A percentile compares a stretch with the other conserved stretches of the same genome.
phyloP scores from a whole-genome alignment of 495 filamentous ascomycete genomes.

The Penicilliopsis zonata region DNA sequence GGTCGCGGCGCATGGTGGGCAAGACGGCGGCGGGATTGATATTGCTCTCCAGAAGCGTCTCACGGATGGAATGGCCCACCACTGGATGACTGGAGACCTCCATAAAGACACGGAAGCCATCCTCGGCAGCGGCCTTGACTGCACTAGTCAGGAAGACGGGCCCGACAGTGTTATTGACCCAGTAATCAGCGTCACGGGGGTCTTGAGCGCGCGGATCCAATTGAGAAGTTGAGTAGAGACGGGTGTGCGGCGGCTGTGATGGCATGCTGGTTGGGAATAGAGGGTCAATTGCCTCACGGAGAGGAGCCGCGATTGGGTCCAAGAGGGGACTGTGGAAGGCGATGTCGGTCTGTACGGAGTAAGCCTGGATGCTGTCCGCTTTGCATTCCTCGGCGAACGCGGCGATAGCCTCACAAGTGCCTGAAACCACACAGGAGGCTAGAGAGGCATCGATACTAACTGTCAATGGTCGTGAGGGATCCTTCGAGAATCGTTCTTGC shows the following conservation, averaged over 20 bases:
- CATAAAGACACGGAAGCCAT: slow-evolving; percentile 18
- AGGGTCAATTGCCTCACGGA: slow-evolving; percentile 9
- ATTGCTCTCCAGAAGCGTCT: slow-evolving; percentile 17
- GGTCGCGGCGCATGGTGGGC: slow-evolving; percentile 14
- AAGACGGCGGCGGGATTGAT: slow-evolving; percentile 17
- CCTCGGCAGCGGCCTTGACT: slow-evolving; percentile 20
- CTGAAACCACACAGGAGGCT: slow-evolving; percentile 24
- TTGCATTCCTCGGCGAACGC: slow-evolving; percentile 6
- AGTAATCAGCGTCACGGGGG: slow-evolving; percentile 8
- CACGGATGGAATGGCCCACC: slow-evolving; percentile 20
- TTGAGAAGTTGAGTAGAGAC: slow-evolving; percentile 24
- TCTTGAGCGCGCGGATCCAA: slow-evolving; percentile 9
- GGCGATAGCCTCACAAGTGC: slow-evolving; percentile 11
- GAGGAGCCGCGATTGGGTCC: slow-evolving; percentile 10
- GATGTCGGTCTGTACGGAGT: slow-evolving; percentile 18
- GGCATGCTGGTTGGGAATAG: slow-evolving; percentile 15
- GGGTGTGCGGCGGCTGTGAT: slow-evolving; percentile 8
- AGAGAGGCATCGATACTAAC: slow-evolving; percentile 34
- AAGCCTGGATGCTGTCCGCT: slow-evolving; percentile 10
- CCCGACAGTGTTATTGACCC: neutral
- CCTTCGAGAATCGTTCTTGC: slow-evolving; percentile 6
- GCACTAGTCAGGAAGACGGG: slow-evolving; percentile 11
- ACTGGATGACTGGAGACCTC: slow-evolving; percentile 25
- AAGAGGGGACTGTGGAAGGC: slow-evolving; percentile 25
- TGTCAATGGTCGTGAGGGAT: slow-evolving; percentile 14